phyloP scores from a whole-genome alignment of 2,329 filamentous ascomycete species.

The Alternaria arborescens region DNA sequence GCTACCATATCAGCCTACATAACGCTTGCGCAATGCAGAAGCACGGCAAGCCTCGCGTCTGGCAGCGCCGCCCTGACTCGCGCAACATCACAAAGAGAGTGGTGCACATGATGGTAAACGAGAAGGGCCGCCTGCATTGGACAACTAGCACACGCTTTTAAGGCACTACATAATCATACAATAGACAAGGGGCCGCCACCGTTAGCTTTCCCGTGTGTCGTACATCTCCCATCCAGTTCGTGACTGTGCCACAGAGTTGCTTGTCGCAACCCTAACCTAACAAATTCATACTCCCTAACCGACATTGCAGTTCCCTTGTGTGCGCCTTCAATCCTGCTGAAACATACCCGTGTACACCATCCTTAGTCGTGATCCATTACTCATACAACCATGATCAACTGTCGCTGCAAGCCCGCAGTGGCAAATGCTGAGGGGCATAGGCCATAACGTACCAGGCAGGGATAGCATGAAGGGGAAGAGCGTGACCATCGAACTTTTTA shows the following conservation, averaged over 20 bases:
- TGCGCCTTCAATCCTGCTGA: constrained; percentile 3
- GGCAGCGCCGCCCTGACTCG: constrained; percentile 14
- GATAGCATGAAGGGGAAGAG: constrained; percentile 38
- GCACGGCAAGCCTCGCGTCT: constrained; percentile 7
- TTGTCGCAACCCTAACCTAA: constrained; percentile 10
- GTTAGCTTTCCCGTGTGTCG: constrained; percentile 27
- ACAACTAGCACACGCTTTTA: constrained; percentile 37
- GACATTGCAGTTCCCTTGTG: constrained; percentile 4
- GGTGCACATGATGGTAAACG: constrained; percentile 13
- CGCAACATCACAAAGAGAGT: constrained; percentile 12
- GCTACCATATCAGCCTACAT: background rate
- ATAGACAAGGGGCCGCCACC: constrained; percentile 44
- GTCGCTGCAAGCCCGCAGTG: constrained; percentile 14
- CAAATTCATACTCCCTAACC: constrained; percentile 4
- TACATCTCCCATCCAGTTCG: constrained; percentile 19
- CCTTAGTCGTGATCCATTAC: constrained; percentile 38
- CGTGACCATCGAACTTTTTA: constrained; percentile 36
- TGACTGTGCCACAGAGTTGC: constrained; percentile 14
- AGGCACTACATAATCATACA: constrained; percentile 51
- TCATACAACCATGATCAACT: constrained; percentile 38
- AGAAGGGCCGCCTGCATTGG: constrained; percentile 38
- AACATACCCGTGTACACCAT: constrained; percentile 14
- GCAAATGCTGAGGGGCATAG: constrained; percentile 6
- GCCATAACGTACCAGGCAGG: constrained; percentile 12
- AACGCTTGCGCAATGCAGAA: background rate